A percentile compares a stretch with the other conserved stretches of the same genome.
Conservation (phyloP, 202 grass and related monocot species). For the Zoysia matrella region DNA sequence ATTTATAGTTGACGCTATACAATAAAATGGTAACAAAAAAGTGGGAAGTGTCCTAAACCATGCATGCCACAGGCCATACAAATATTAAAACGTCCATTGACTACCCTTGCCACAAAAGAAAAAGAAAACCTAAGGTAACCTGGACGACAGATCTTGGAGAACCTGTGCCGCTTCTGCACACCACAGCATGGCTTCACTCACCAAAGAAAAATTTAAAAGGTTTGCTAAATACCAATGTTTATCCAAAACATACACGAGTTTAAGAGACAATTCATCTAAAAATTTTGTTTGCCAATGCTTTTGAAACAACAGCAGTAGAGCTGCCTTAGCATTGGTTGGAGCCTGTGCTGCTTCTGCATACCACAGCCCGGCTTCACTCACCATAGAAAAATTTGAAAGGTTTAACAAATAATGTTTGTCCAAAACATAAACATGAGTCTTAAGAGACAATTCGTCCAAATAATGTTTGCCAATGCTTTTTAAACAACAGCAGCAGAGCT, state of each 20-base stretch:
- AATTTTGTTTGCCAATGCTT: background rate
- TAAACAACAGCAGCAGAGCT: background rate
- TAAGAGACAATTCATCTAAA: no score
- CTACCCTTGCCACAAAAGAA: background rate
- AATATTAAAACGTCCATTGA: background rate
- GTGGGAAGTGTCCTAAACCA: background rate
- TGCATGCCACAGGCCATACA: no score
- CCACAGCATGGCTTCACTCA: background rate
- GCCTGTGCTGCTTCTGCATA: no score
- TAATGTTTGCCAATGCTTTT: background rate
- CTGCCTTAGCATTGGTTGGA: no score
- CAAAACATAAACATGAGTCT: background rate
- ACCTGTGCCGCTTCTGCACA: background rate
- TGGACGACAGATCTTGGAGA: background rate
- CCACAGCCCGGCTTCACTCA: no score
- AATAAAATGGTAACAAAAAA: background rate
- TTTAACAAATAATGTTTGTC: background rate
- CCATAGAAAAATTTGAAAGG: no score
- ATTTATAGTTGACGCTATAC: background rate
- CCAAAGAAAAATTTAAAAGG: background rate
- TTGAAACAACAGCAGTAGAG: background rate
- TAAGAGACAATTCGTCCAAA: slow-evolving; percentile 10
- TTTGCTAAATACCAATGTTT: no score
- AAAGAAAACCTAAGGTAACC: background rate
- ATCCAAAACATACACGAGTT: no score